Base-by-base conservation (phyloP, 164 flowering plant species). In the Magnolia changhungtana region DNA sequence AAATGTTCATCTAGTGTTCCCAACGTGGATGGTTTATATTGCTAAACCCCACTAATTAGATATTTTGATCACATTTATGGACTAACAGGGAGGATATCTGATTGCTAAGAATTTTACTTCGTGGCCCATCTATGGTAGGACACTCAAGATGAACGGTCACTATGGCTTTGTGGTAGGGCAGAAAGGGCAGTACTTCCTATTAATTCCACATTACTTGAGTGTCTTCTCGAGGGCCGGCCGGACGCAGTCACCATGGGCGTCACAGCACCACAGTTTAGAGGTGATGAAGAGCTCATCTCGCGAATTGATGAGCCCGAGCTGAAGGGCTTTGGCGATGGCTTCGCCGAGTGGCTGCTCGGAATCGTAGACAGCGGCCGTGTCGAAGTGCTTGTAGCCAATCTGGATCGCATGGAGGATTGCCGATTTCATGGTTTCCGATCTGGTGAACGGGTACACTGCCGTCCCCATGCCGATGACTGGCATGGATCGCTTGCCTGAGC, bases 361-460 rank as follows among this genome's bases (percentile, higher is more conserved):
- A 52, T 78, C 64, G 78, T 75, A 81, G 4, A 68, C 2, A 50
- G 78, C 14, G 18, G 83, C 80, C 4, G 83, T 78, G 51, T 81
- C 84, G n/a, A 84, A 84, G 71, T 80, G 82, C 14, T 84, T 74
- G 78, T 80, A 84, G 29, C 84, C 84, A 1, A 65, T 20, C 77
- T 77, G 37, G n/a, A 83, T 83, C 19, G 80, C 85, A 63, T 52
- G 24, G 1, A 81, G 31, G 3, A 83, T 31, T 1, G 76, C 69
- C 7, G 21, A 9, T 14, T 72, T 72, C 18, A 72, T 59, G 45
- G 50, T 49, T 7, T 74, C 74, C 1, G 75, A 23, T 8, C 58
- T 72, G 5, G 45, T 52, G 21, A 75, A 59, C n/a, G 79, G 78
- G 11, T 37, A 13, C 11, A 69, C 64, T 2, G 79, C 82, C 4